Conservation (phyloP, 2,329 filamentous ascomycete species). For the Tolypocladium pustulatum region DNA sequence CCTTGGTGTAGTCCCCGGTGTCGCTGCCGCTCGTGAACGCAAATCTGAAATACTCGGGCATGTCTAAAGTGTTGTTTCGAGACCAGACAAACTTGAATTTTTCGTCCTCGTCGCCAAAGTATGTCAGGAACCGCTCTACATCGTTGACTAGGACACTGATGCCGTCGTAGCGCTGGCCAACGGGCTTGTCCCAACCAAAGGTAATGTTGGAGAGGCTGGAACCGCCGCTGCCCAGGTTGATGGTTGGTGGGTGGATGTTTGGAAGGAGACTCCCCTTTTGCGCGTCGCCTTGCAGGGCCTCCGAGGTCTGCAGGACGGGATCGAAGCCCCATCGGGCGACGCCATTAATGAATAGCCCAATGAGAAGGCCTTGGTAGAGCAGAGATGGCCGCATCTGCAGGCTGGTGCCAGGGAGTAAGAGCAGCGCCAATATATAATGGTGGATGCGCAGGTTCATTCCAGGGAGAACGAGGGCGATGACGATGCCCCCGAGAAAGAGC, state of each 20-base stretch:
- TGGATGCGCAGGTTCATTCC: slow-evolving; percentile 79
- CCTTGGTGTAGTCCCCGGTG: slow-evolving; percentile 64
- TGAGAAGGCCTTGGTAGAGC: slow-evolving; percentile 77
- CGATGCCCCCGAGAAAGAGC: slow-evolving; percentile 53
- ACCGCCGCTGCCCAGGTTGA: slow-evolving; percentile 28
- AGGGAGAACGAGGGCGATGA: slow-evolving; percentile 63
- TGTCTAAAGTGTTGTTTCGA: slow-evolving; percentile 29
- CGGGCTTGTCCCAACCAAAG: slow-evolving; percentile 41
- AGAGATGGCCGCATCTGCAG: slow-evolving; percentile 80
- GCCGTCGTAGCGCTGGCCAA: slow-evolving; percentile 51
- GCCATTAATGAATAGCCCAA: slow-evolving; percentile 90
- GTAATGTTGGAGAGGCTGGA: slow-evolving; percentile 51
- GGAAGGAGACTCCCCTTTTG: slow-evolving; percentile 54
- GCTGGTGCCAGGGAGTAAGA: slow-evolving; percentile 78
- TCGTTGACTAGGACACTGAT: slow-evolving; percentile 77
- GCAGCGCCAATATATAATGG: slow-evolving; percentile 82
- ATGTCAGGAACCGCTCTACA: slow-evolving; percentile 69
- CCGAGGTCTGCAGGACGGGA: slow-evolving; percentile 72
- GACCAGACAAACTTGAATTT: slow-evolving; percentile 47
- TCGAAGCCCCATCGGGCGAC: slow-evolving; percentile 92
- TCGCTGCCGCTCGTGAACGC: slow-evolving; percentile 57
- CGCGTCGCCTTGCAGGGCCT: slow-evolving; percentile 58
- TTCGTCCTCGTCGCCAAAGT: slow-evolving; percentile 45
- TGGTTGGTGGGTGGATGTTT: slow-evolving; percentile 33
- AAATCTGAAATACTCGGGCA: slow-evolving; percentile 69